These are phyloP conservation scores for Pythium sp. DNA, from an alignment of 352 stramenopile species.

Conservation along the genomic window DNA sequence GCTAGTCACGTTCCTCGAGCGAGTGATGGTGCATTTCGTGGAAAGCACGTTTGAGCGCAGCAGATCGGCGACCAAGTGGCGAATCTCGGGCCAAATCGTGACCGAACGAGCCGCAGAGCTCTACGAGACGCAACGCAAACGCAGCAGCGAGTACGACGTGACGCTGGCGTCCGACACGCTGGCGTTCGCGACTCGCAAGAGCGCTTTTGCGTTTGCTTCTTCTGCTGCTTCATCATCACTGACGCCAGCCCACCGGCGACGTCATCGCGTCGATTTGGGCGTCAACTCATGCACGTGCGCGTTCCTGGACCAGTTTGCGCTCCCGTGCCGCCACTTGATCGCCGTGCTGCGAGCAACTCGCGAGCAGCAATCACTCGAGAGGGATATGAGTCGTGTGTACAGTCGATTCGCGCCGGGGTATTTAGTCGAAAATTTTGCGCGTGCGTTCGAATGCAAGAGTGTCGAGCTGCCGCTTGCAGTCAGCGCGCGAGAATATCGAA, in stretches of 20 bases:
- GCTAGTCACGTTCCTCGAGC: not conserved
- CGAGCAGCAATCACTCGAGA: not conserved
- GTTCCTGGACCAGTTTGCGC: not conserved
- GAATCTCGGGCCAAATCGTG: not conserved
- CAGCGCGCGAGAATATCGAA: not conserved
- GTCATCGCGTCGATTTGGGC: not conserved
- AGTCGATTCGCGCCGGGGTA: not conserved
- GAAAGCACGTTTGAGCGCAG: not conserved
- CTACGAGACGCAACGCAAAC: not conserved
- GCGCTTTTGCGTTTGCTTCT: not conserved
- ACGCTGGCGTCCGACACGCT: not conserved
- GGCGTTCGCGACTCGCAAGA: not conserved
- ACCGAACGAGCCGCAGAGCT: not conserved
- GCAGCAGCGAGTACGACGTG: not conserved
- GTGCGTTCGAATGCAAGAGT: not conserved
- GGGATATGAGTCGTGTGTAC: not conserved
- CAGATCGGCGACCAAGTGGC: not conserved
- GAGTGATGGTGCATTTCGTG: not conserved
- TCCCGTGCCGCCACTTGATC: not conserved
- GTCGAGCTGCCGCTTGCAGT: not conserved
- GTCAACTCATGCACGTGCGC: not conserved
- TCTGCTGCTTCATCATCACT: not conserved
- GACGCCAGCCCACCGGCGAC: not conserved
- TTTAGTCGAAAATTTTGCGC: not conserved
- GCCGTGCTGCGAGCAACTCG: not conserved